Base-by-base conservation (phyloP, 805 yeast species). In the Lipomyces sp. region DNA sequence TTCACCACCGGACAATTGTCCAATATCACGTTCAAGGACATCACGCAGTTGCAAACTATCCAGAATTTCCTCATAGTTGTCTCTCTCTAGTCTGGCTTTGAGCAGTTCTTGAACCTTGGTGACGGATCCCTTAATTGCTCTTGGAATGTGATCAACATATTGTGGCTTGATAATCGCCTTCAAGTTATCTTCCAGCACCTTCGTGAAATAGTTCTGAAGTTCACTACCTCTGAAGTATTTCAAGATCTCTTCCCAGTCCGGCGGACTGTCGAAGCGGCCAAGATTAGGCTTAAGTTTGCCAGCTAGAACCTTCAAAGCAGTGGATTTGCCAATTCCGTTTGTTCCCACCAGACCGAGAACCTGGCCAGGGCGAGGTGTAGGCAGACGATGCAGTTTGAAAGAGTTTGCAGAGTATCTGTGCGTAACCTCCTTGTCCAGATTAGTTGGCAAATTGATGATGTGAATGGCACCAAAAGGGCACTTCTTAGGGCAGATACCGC, bases 401-500 rank as follows among this genome's bases (percentile, higher is more conserved):
- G 97, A 91, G 80, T 95, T 95, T 63, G 98, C 99, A 59, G 97
- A 91, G 80, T 95, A 95, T 83, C 99, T 87, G 80, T 95, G 98
- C 50, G 98, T 92, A 64, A 93, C 96, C 79, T 95, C 94, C 59
- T 83, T 81, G 63, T 94, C 98, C 77, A 95, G 84, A 79, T 95
- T 93, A 18, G 98, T 94, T 71, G 99, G 99, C 78, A 95, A 84
- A 77, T 95, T 95, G 82, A 95, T 95, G 77, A 95, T 95, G 76
- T 86, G 90, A 75, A 95, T 93, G 70, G 99, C 99, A 75, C 94
- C 97, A 77, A 95, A 95, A 37, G 99, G 99, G 81, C 99, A 95
- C 78, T 92, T 95, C 80, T 95, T 95, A 62, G 93, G 97, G 85
- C 99, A 95, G 74, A 95, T 95, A 92, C 99, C 99, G 84, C 99